Evolutionary conservation across 805 yeast genomes (phyloP).

Genomic region (Saturnispora sanitii): DNA sequence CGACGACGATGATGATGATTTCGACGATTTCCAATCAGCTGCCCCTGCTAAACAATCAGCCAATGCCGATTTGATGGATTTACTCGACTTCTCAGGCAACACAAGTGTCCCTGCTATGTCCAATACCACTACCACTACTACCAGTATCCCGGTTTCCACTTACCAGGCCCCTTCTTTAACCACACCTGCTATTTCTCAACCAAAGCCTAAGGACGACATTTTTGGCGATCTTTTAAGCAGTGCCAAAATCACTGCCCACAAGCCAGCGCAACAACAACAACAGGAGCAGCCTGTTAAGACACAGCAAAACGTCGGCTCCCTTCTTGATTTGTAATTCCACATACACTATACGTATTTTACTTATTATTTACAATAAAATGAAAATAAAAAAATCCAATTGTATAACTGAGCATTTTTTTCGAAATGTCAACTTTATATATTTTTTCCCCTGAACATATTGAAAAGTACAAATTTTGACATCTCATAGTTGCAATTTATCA

Average conservation of each 20-base stretch:
- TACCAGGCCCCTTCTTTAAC: constrained; percentile 25
- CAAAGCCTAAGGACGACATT: constrained; percentile 43
- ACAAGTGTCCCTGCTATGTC: constrained; percentile 7
- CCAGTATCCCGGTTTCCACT: constrained; percentile 12
- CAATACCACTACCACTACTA: constrained; percentile 14
- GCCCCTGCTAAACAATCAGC: constrained; percentile 9
- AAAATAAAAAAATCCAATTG: no score
- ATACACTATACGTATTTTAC: no score
- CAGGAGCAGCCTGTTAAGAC: constrained; percentile 1
- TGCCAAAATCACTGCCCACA: constrained; percentile 36
- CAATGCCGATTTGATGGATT: constrained; percentile 23
- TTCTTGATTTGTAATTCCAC: constrained; percentile 9
- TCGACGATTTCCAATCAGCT: constrained; percentile 71
- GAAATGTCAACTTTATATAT: no score
- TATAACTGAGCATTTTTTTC: no score
- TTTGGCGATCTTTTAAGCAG: constrained; percentile 60
- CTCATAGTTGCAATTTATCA: no score
- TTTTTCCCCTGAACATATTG: no score
- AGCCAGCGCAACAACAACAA: constrained; percentile 8
- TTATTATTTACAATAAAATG: no score
- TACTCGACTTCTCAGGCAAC: constrained; percentile 2
- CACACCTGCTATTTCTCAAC: constrained; percentile 30
- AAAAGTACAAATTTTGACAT: no score
- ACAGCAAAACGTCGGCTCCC: constrained; percentile 9
- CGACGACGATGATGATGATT: constrained; percentile 50